A percentile compares a stretch with the other conserved stretches of the same genome.
Evolutionary conservation across 2,329 filamentous ascomycete species (phyloP).

Genomic region (Sporothrix phasma): DNA sequence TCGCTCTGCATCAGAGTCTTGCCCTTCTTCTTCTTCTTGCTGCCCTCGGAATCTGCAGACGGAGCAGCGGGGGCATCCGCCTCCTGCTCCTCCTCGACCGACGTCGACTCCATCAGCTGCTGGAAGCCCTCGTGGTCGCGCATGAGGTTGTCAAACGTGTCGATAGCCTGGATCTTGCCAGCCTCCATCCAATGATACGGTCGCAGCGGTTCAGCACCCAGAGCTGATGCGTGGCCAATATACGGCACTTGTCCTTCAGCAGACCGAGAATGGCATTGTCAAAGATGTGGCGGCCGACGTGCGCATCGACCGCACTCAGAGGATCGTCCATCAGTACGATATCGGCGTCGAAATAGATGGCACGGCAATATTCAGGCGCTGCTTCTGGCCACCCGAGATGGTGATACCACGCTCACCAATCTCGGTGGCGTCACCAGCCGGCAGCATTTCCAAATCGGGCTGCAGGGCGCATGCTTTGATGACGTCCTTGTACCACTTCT

Average conservation of each 20-base stretch:
- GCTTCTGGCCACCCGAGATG: slow-evolving; percentile 90
- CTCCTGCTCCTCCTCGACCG: slow-evolving; percentile 56
- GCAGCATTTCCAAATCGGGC: slow-evolving; percentile 86
- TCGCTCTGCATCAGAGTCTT: slow-evolving; percentile 60
- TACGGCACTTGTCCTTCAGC: slow-evolving; percentile 77
- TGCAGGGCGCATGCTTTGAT: slow-evolving; percentile 76
- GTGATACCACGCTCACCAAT: slow-evolving; percentile 95
- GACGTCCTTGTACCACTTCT: slow-evolving; percentile 73
- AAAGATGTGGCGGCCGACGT: slow-evolving; percentile 69
- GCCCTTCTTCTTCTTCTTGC: slow-evolving; percentile 48
- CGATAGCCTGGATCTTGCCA: slow-evolving; percentile 72
- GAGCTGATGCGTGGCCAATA: slow-evolving; percentile 89
- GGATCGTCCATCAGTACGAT: slow-evolving; percentile 62
- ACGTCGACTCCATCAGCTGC: slow-evolving; percentile 75
- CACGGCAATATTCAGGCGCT: slow-evolving; percentile 88
- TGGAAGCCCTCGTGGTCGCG: slow-evolving; percentile 65
- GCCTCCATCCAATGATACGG: slow-evolving; percentile 89
- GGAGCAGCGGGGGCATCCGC: slow-evolving; percentile 27
- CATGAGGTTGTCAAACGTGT: slow-evolving; percentile 87
- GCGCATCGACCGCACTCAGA: slow-evolving; percentile 58
- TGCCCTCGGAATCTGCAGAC: slow-evolving; percentile 29
- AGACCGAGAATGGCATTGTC: slow-evolving; percentile 88
- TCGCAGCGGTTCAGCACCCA: slow-evolving; percentile 88
- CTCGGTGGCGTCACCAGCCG: slow-evolving; percentile 77
- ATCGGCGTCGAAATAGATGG: slow-evolving; percentile 60